A percentile compares a stretch with the other conserved stretches of the same genome.
Conservation (phyloP, 345 rosid species). For the Populus deltoides region DNA sequence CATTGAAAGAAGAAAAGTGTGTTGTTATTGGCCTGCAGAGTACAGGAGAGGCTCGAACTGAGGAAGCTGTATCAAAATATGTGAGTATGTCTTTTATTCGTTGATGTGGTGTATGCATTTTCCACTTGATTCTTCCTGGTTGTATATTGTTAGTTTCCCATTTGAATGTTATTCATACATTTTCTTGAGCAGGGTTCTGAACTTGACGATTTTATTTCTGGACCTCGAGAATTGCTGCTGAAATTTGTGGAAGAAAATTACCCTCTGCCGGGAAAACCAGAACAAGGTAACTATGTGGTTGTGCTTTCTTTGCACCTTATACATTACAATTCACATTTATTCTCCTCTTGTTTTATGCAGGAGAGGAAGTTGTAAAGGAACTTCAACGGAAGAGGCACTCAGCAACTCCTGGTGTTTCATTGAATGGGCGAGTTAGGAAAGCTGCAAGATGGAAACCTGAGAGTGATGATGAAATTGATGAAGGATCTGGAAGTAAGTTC, state of each 20-base stretch:
- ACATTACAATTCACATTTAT: background rate
- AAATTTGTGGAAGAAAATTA: conserved; percentile 97
- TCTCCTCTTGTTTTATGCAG: conserved; percentile 36
- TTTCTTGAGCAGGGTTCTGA: conserved; percentile 66
- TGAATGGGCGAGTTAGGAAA: conserved; percentile 93
- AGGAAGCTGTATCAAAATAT: conserved; percentile 98
- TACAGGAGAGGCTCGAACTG: conserved; percentile 99
- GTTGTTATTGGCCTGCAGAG: conserved; percentile 99
- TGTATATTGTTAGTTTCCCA: conserved; percentile 4
- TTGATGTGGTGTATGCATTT: conserved; percentile 9
- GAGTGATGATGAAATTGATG: conserved; percentile 82
- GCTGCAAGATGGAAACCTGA: conserved; percentile 82
- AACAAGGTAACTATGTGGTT: conserved; percentile 49
- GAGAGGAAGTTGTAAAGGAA: conserved; percentile 81
- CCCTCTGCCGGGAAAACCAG: conserved; percentile 93
- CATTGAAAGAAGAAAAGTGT: conserved; percentile 68
- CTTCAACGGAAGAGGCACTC: conserved; percentile 93
- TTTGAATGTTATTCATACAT: conserved; percentile 11
- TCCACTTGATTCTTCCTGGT: conserved; percentile 3
- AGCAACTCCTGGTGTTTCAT: conserved; percentile 80
- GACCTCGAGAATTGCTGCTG: conserved; percentile 94
- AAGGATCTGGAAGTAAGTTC: conserved; percentile 75
- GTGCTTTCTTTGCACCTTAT: background rate
- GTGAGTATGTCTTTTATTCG: conserved; percentile 40
- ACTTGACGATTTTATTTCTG: conserved; percentile 98